Conservation (phyloP, 1,139 yeast species). For the Yamadazyma dushanensis region DNA sequence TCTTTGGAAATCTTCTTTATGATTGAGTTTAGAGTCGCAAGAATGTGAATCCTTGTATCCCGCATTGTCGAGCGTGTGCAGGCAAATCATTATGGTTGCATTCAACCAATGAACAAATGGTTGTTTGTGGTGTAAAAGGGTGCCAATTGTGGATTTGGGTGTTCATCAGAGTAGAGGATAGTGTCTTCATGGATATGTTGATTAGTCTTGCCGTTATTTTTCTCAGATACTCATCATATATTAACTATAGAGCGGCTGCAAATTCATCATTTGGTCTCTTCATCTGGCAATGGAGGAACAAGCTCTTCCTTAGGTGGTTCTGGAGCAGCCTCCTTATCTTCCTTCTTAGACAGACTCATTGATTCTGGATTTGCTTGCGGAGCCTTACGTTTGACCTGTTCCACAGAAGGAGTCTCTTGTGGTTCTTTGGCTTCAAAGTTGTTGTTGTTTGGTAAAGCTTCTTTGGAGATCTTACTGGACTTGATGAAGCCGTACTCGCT, state of each 20-base stretch:
- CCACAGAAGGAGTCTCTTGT: constrained; percentile 21
- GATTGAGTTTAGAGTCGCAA: too few species aligned
- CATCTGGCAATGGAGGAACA: constrained; percentile 6
- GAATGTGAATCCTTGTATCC: too few species aligned
- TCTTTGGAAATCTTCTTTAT: too few species aligned
- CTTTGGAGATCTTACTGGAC: constrained; percentile 10
- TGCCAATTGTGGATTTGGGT: too few species aligned
- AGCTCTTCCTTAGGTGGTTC: constrained; percentile 10
- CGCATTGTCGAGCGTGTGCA: too few species aligned
- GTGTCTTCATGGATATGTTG: too few species aligned
- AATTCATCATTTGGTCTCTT: constrained; percentile 6
- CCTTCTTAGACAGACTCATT: constrained; percentile 6
- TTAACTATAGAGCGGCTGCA: constrained; percentile 1
- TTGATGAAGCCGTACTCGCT: constrained; percentile 25
- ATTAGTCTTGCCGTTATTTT: too few species aligned
- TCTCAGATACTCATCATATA: too few species aligned
- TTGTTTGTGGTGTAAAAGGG: too few species aligned
- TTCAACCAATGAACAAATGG: too few species aligned
- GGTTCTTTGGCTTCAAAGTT: constrained; percentile 21
- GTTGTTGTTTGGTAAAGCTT: constrained; percentile 13
- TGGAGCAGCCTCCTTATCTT: constrained; percentile 12
- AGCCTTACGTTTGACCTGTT: constrained; percentile 9
- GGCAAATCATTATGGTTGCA: too few species aligned
- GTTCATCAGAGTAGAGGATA: too few species aligned
- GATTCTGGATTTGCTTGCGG: neutral